Evolutionary conservation across 345 rosid species (phyloP), one percentile per base, ranked within the genome.

Genomic region (Citrus australasica): DNA sequence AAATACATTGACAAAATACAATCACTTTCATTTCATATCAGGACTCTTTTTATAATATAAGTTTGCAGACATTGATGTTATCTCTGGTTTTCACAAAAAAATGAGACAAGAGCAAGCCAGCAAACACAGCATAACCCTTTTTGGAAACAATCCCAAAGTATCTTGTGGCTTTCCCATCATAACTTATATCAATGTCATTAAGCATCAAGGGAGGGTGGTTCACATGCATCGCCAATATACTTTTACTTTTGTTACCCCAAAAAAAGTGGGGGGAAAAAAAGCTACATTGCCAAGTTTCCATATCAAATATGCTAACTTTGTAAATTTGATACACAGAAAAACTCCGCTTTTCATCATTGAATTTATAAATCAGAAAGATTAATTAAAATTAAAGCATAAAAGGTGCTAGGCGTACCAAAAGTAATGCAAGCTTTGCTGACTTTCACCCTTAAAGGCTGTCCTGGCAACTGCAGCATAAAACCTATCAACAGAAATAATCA

Each of bases 391-490:
- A 62, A 67, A 69, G 16, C 24, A 70, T 22, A 71, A 69, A 69
- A 33, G 46, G 53, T 42, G n/a, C 61, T 22, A 10, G 38, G 60
- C 81, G 72, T 93, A 95, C 99, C 98, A 95, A 85, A 95, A 93
- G 81, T 93, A 92, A 88, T 91, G 99, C 91, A 95, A 83, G 74
- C 98, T 93, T 85, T 89, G 93, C 82, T 94, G 99, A 78, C 97
- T 81, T 63, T 92, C 97, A 74, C 98, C 97, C 90, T 92, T 95
- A 82, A 94, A 95, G 78, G 98, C 95, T 72, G 98, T 95, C 85
- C 85, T 90, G 55, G 97, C 99, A 83, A 89, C 79, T 78, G 97
- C 97, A 75, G 98, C 94, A 76, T 90, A 95, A 86, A 92, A 95
- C 97, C 98, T 95, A 92, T 75, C 75, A 68, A 82, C 79, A 80